Conservation (phyloP, 257 asterid genomes). For the Buddleja alternifolia region DNA sequence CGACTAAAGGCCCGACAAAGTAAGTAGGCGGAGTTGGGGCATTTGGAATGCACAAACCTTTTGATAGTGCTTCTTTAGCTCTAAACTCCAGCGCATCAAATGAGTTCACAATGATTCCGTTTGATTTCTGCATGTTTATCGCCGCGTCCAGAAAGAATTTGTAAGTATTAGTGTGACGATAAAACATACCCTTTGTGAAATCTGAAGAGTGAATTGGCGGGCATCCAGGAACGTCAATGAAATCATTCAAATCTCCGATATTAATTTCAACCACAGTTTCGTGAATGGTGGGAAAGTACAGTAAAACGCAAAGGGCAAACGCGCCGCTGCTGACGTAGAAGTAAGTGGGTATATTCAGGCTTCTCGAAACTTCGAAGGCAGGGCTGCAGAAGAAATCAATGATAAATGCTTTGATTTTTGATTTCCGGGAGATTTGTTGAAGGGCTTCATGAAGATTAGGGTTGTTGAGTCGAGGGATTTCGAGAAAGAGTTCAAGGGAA, state of each 20-base stretch:
- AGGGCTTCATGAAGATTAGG: conserved; percentile 23
- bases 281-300: conserved; percentile 23
- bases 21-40: conserved; percentile 39
- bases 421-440: conserved; percentile 23
- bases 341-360: conserved; percentile 36
- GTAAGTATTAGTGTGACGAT: conserved; percentile 19
- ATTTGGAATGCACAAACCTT: too few relatives aligned
- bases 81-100: too few relatives aligned
- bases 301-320: not conserved
- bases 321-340: too few relatives aligned
- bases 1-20: conserved; percentile 18
- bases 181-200: not conserved
- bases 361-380: conserved; percentile 31
- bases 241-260: conserved; percentile 17
- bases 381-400: conserved; percentile 38
- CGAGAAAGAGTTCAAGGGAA: conserved; percentile 27
- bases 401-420: conserved; percentile 30
- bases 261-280: conserved; percentile 5
- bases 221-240: conserved; percentile 28
- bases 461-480: conserved; percentile 34
- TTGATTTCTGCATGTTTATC: conserved; percentile 2
- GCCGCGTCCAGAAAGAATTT: conserved; percentile 23
- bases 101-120: too few relatives aligned
- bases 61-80: too few relatives aligned
- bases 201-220: conserved; percentile 31